Evolutionary conservation across 2,329 filamentous ascomycete genomes (phyloP).

Genomic region (Diplodia intermedia): DNA sequence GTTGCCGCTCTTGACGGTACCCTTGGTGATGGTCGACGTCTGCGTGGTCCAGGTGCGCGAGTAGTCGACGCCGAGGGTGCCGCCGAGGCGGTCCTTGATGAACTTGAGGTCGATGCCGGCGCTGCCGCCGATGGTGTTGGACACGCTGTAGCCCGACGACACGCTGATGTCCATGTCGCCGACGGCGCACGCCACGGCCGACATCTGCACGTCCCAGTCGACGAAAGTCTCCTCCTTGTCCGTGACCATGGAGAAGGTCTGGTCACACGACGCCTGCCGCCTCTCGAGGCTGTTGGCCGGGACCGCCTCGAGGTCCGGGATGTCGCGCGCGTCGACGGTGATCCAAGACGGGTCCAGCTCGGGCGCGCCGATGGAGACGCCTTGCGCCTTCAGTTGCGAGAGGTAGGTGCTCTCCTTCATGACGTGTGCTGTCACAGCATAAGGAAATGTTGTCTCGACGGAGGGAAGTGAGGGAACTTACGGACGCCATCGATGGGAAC

Average conservation of each 20-base stretch:
- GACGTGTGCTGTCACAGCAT: constrained; percentile 4
- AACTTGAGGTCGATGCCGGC: constrained; percentile 35
- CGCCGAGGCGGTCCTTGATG: constrained; percentile 40
- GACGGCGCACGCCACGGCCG: constrained; percentile 44
- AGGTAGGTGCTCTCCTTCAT: constrained; percentile 15
- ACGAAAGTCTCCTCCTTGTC: constrained; percentile 43
- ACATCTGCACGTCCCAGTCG: constrained; percentile 52
- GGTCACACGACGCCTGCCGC: constrained; percentile 25
- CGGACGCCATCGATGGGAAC: neutral
- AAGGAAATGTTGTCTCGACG: neutral
- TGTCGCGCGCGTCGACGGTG: neutral
- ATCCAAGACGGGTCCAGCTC: constrained; percentile 8
- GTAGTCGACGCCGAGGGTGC: constrained; percentile 41
- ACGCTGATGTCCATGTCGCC: constrained; percentile 42
- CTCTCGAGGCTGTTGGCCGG: neutral
- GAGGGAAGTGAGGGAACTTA: neutral
- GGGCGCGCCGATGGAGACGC: constrained; percentile 5
- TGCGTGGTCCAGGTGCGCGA: constrained; percentile 40
- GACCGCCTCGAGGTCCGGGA: neutral
- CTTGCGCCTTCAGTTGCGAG: constrained; percentile 24
- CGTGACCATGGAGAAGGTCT: constrained; percentile 36
- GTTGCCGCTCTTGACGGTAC: constrained; percentile 1
- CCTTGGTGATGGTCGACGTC: neutral
- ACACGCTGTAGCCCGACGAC: constrained; percentile 46
- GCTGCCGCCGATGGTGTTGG: constrained; percentile 42